phyloP scores from a whole-genome alignment of 2,329 filamentous ascomycete genomes.

The Pochonia chlamydosporia region DNA sequence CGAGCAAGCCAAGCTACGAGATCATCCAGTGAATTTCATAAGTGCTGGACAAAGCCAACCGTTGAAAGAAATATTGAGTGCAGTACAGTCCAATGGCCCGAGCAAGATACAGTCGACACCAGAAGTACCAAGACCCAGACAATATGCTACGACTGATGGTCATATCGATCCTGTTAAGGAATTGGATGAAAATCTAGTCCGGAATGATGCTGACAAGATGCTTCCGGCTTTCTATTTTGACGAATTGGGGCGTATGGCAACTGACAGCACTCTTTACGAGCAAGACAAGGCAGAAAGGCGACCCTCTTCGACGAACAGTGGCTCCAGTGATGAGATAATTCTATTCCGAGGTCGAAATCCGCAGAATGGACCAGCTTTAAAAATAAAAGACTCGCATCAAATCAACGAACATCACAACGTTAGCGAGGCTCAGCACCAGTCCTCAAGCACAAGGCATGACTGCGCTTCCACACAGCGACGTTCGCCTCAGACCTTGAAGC shows the following conservation, averaged over 20 bases:
- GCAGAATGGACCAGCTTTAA: conserved; percentile 8
- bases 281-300: conserved; percentile 13
- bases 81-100: background rate
- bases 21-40: conserved; percentile 45
- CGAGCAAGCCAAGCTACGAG: conserved; percentile 36
- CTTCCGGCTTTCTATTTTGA: conserved; percentile 30
- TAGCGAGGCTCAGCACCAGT: background rate
- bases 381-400: background rate
- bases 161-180: background rate
- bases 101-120: background rate
- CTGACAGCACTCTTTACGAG: background rate
- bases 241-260: conserved; percentile 21
- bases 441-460: background rate
- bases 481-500: background rate
- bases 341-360: conserved; percentile 54
- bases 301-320: conserved; percentile 17
- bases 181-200: background rate
- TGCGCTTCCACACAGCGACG: background rate
- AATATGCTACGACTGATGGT: background rate
- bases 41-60: conserved; percentile 49
- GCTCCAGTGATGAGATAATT: conserved; percentile 63
- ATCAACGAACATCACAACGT: background rate
- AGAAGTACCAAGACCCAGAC: conserved; percentile 3
- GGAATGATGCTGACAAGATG: background rate
- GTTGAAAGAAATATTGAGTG: conserved; percentile 24